Evolutionary conservation across 208 protist genomes (phyloP), one percentile per base, ranked within the genome.

Genomic region (Acanthamoeba royreba): DNA sequence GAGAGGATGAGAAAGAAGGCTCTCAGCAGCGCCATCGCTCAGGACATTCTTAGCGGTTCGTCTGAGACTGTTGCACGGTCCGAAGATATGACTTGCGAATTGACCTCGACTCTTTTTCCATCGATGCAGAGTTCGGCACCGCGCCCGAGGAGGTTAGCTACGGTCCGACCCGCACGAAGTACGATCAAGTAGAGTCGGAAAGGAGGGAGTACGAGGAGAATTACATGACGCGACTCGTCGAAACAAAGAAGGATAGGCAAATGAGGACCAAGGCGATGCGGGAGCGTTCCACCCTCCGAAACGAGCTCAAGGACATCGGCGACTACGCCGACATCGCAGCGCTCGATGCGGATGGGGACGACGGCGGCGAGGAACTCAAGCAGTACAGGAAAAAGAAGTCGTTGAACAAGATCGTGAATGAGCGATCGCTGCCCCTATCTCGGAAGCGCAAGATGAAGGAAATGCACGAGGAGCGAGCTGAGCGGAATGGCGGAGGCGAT

Each of bases 211-310:
- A 92, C 31, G 94, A 96, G 83, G 94, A 96, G 52, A 52, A 81
- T 17, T 94, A 93, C 40, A 63, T 92, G n/a, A 43, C 35, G 2
- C 88, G 88, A 94, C 33, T 95, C 42, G n/a, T 33, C 40, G 49
- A 89, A 40, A 49, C 93, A 2, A 94, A 95, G 45, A 94, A 94
- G 72, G 93, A 95, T 40, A 53, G 69, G 22, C 87, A 94, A 38
- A 55, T 47, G 7, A 52, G 46, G 31, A 88, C 52, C 46, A 53
- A 88, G 79, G 47, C 43, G 33, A 55, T 88, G 79, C 69, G 69
- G 19, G 69, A 81, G 69, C 33, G 69, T 33, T 81, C 69, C 38
- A 81, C 69, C 38, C 79, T 88, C 1, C 79, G 79, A 31, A 61
- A 61, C 49, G 79, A 61, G 13, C 79, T 88, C 47, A 61, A 88